phyloP scores from a whole-genome alignment of 2,329 filamentous ascomycete genomes.

The Diplodia scrobiculata region DNA sequence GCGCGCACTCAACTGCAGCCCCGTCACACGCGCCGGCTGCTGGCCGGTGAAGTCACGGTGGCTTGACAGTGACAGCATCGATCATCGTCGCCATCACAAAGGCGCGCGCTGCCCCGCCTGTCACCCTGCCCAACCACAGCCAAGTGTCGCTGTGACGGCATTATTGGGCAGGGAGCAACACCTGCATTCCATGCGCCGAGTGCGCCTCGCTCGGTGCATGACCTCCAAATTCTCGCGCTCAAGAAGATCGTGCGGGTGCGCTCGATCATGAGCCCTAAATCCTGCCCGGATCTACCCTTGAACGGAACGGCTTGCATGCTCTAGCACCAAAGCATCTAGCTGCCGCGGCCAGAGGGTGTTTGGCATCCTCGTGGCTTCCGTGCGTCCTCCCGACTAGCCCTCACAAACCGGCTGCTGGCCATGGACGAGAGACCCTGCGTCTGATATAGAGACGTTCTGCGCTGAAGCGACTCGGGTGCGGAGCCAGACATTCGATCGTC shows the following conservation, averaged over 20 bases:
- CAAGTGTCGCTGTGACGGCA: neutral
- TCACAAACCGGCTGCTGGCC: neutral
- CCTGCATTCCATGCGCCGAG: neutral
- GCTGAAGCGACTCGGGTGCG: neutral
- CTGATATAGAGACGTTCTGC: constrained; percentile 18
- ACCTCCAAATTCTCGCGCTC: constrained; percentile 3
- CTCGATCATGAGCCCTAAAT: constrained; percentile 23
- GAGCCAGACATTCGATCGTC: constrained; percentile 9
- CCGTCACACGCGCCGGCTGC: constrained; percentile 16
- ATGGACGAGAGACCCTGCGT: constrained; percentile 18
- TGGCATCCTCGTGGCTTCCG: neutral
- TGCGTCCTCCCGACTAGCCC: neutral
- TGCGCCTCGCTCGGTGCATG: constrained; percentile 13
- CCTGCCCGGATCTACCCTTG: constrained; percentile 23
- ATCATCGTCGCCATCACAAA: constrained; percentile 17
- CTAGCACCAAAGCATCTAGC: constrained; percentile 13
- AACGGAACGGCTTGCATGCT: constrained; percentile 19
- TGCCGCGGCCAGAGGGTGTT: neutral
- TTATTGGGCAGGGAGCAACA: neutral
- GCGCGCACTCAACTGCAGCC: neutral
- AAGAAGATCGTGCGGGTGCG: constrained; percentile 8
- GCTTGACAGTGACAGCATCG: constrained; percentile 27
- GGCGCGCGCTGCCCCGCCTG: neutral
- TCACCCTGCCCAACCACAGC: neutral
- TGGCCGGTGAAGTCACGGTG: constrained; percentile 17